Evolutionary conservation across 2,329 filamentous ascomycete genomes (phyloP).

Genomic region (Phyllosticta paracitricarpa): DNA sequence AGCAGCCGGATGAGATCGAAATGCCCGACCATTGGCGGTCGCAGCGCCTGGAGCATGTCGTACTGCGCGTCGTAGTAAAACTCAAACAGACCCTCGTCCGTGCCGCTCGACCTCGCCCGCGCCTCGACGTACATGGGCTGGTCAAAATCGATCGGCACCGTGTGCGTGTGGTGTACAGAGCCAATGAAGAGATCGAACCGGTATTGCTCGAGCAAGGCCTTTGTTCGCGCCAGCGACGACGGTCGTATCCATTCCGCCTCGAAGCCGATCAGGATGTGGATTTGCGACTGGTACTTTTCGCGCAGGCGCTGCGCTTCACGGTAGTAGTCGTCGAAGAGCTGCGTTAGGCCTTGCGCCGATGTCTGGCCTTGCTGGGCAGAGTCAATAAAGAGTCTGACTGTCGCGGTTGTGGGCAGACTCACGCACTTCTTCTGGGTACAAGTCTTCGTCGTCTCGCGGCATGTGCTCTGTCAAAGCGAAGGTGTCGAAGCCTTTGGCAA

Average conservation of each 20-base stretch:
- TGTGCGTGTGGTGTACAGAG: constrained; percentile 81
- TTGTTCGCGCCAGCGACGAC: constrained; percentile 51
- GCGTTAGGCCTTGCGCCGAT: constrained; percentile 19
- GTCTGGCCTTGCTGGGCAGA: neutral
- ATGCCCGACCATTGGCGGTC: constrained; percentile 76
- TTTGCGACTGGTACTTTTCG: constrained; percentile 55
- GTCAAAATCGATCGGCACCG: constrained; percentile 84
- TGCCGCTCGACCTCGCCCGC: constrained; percentile 44
- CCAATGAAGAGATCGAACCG: constrained; percentile 84
- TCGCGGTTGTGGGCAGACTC: neutral
- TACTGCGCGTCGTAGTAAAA: constrained; percentile 84
- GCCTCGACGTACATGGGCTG: constrained; percentile 54
- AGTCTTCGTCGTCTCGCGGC: constrained; percentile 66
- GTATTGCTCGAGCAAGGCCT: constrained; percentile 48
- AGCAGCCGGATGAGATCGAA: constrained; percentile 85
- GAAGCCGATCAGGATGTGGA: constrained; percentile 79
- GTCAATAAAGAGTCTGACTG: neutral
- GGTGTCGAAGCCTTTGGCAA: constrained; percentile 66
- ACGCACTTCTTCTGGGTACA: constrained; percentile 82
- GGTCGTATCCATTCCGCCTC: constrained; percentile 88
- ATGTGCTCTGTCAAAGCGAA: constrained; percentile 94
- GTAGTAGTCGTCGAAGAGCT: constrained; percentile 62
- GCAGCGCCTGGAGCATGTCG: constrained; percentile 63
- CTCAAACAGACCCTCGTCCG: constrained; percentile 59
- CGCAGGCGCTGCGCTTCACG: constrained; percentile 65